Evolutionary conservation across 2,329 filamentous ascomycete species (phyloP).

Genomic region (Aspergillus fumigatiaffinis): DNA sequence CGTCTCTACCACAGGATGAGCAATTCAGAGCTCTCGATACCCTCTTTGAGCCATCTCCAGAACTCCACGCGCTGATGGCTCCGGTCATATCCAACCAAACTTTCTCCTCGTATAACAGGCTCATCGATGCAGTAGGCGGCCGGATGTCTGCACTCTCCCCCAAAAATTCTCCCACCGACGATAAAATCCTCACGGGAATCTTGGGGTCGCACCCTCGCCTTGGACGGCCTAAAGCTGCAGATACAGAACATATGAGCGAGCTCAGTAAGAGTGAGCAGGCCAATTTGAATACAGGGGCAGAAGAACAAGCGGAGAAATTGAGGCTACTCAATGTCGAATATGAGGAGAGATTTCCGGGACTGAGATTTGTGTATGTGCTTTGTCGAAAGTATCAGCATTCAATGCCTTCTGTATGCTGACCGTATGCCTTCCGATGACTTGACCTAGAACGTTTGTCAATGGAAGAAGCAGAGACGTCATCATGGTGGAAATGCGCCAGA

Average conservation of each 20-base stretch:
- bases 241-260: slow-evolving; percentile 62
- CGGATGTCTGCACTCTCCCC: slow-evolving; percentile 60
- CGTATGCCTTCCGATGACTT: not conserved
- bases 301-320: slow-evolving; percentile 48
- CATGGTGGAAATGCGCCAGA: slow-evolving; percentile 73
- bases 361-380: slow-evolving; percentile 63
- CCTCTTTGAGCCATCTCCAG: slow-evolving; percentile 77
- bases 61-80: slow-evolving; percentile 68
- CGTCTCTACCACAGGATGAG: slow-evolving; percentile 51
- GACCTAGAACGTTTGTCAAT: slow-evolving; percentile 75
- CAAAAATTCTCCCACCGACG: slow-evolving; percentile 48
- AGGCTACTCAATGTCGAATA: slow-evolving; percentile 69
- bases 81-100: slow-evolving; percentile 59
- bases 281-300: slow-evolving; percentile 57
- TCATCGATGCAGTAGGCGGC: slow-evolving; percentile 64
- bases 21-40: slow-evolving; percentile 62
- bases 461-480: slow-evolving; percentile 69
- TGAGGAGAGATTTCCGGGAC: slow-evolving; percentile 69
- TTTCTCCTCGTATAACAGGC: slow-evolving; percentile 64
- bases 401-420: not conserved
- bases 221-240: slow-evolving; percentile 51
- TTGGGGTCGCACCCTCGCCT: slow-evolving; percentile 79
- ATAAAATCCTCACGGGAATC: slow-evolving; percentile 63
- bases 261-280: slow-evolving; percentile 80
- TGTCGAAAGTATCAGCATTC: not conserved